Base-by-base conservation (phyloP, 202 grass and related monocot genomes). In the Bolboschoenoplectus hybrid region DNA sequence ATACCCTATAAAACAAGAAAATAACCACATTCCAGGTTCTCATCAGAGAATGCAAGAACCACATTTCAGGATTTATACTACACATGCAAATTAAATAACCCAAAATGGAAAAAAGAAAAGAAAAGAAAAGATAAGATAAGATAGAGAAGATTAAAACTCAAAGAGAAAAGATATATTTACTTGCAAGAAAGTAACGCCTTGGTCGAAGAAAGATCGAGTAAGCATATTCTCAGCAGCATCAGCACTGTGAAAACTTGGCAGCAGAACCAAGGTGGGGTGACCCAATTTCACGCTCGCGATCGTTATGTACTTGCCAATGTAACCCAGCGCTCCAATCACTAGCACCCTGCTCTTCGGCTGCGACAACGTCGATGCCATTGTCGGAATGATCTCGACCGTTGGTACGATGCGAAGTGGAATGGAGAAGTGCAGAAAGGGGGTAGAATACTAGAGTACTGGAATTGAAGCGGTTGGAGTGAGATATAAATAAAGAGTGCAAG, bases 131-230 rank as follows among this genome's bases (percentile, higher is more conserved):
- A 16, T 20, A 12, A 26, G 3, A 63, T 2, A 63, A 17, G 20
- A 62, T 26, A 9, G 4, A 9, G 17, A 26, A 63, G 9, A 44
- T 35, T 2, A 63, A 49, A 5, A 7, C 4, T 26, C 26, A 26
- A 50, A 36, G 60, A 17, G 50, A 26, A 26, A 26, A 26, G 26
- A 26, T 26, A 11, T 41, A 36, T 55, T 63, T 46, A 87, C 85
- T 73, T 64, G 12, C 5, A 87, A 12, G 14, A 87, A 13, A 32
- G 85, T 71, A 43, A 87, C 85, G 32, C 52, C 64, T 78, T 55
- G 46, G 7, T 73, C 35, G 26, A 26, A 26, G 78, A 87, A 87
- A 57, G 7, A 0, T 69, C 51, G 7, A n/a, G 82, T 13, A 58
- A 74, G 19, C 36, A 55, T 11, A 63, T 41, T 50, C 65, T 87